Percentiles rank a stretch among this genome's conserved stretches.
phyloP scores from a whole-genome alignment of 1,139 yeast genomes.

The Saccharomyces hybrid region DNA sequence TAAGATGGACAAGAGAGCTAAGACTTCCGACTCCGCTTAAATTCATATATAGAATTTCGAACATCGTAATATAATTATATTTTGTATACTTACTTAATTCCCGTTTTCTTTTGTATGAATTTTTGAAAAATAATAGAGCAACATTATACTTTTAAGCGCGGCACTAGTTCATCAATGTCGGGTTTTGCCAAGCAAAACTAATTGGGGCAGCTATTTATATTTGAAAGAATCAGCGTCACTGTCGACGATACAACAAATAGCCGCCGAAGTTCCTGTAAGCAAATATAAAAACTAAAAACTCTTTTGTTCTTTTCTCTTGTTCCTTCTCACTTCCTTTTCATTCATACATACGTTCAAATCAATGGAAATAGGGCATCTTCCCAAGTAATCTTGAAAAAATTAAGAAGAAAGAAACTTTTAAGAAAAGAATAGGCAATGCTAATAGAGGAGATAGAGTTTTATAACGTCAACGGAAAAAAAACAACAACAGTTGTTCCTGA shows the following conservation, averaged over 20 bases:
- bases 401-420: too few species aligned
- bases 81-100: background rate
- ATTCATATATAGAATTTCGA: background rate
- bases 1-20: conserved; percentile 53
- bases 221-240: background rate
- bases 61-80: background rate
- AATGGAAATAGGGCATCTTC: too few species aligned
- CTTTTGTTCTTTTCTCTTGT: background rate
- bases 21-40: conserved; percentile 36
- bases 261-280: background rate
- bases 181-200: background rate
- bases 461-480: background rate
- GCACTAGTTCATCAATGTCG: background rate
- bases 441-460: background rate
- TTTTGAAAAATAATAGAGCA: background rate
- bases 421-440: background rate
- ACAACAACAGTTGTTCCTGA: background rate
- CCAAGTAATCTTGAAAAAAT: too few species aligned
- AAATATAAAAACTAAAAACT: background rate
- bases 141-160: background rate
- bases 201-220: background rate
- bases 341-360: background rate
- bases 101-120: background rate
- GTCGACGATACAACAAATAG: background rate
- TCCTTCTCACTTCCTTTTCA: background rate